Evolutionary conservation across 2,329 filamentous ascomycete genomes (phyloP).

Genomic region (Fusarium sp.): DNA sequence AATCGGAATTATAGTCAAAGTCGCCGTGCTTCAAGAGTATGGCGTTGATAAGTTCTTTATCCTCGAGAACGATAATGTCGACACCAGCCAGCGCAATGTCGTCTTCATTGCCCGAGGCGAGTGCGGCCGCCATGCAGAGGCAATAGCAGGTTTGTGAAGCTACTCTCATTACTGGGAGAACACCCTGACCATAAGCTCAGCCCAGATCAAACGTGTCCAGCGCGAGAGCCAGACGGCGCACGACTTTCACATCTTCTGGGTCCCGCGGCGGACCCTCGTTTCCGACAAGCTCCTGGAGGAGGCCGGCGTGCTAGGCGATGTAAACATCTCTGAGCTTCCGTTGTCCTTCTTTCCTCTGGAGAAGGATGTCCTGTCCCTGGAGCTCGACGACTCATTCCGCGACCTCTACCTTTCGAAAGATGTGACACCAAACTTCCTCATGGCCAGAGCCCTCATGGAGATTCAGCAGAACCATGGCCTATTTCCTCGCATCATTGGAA

Average conservation of each 20-base stretch:
- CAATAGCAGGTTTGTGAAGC: constrained; percentile 82
- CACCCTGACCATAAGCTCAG: constrained; percentile 62
- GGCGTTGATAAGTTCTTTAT: constrained; percentile 98
- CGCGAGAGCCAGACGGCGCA: constrained; percentile 90
- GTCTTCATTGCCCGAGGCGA: constrained; percentile 94
- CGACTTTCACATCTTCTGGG: constrained; percentile 97
- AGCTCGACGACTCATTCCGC: constrained; percentile 86
- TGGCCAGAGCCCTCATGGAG: constrained; percentile 93
- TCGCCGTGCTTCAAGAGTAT: constrained; percentile 95
- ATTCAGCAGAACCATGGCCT: constrained; percentile 92
- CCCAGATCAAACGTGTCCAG: constrained; percentile 90
- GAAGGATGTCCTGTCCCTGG: constrained; percentile 89
- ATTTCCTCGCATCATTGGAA: constrained; percentile 93
- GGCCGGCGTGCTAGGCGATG: constrained; percentile 91
- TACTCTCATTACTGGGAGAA: not conserved
- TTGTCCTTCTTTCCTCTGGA: constrained; percentile 93
- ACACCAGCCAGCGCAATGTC: constrained; percentile 93
- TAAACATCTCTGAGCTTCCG: constrained; percentile 87
- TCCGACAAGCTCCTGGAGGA: constrained; percentile 94
- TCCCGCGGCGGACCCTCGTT: constrained; percentile 89
- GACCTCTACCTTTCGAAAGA: constrained; percentile 93
- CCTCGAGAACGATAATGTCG: constrained; percentile 94
- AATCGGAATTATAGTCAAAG: constrained; percentile 92
- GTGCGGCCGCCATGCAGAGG: constrained; percentile 83
- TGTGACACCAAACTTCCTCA: constrained; percentile 87